Evolutionary conservation across 257 asterid genomes (phyloP).

Genomic region (Solanum verrucosum): DNA sequence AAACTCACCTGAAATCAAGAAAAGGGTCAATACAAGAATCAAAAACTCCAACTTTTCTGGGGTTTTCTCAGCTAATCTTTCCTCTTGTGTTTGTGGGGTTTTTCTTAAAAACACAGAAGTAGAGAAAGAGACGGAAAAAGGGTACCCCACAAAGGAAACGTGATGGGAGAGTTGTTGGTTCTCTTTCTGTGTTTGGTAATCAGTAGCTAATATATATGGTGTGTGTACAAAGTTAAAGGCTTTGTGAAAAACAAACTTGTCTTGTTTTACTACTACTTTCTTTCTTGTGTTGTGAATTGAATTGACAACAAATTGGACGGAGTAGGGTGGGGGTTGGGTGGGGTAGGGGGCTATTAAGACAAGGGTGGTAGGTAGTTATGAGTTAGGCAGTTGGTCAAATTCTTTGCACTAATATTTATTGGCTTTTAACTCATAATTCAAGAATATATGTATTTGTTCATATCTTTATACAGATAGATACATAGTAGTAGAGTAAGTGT

Average conservation of each 20-base stretch:
- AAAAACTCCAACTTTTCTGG: not conserved
- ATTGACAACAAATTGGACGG: conserved; percentile 2
- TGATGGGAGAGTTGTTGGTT: not conserved
- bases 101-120: not conserved
- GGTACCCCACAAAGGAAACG: not conserved
- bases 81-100: not conserved
- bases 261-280: not conserved
- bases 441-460: not conserved
- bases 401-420: not conserved
- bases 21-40: not conserved
- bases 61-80: not conserved
- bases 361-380: conserved; percentile 32
- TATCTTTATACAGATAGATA: not conserved
- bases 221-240: not conserved
- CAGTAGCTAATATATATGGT: not conserved
- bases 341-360: not conserved
- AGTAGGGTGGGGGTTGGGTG: not conserved
- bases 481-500: no score
- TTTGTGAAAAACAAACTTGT: not conserved
- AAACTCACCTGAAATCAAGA: not conserved
- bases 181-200: conserved; percentile 6
- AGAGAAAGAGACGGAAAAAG: not conserved
- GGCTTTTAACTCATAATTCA: not conserved
- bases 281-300: not conserved
- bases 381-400: conserved; percentile 42